Evolutionary conservation across 2,329 filamentous ascomycete species (phyloP), one percentile per base, ranked within the genome.

Genomic region (Tolypocladium nubicola): DNA sequence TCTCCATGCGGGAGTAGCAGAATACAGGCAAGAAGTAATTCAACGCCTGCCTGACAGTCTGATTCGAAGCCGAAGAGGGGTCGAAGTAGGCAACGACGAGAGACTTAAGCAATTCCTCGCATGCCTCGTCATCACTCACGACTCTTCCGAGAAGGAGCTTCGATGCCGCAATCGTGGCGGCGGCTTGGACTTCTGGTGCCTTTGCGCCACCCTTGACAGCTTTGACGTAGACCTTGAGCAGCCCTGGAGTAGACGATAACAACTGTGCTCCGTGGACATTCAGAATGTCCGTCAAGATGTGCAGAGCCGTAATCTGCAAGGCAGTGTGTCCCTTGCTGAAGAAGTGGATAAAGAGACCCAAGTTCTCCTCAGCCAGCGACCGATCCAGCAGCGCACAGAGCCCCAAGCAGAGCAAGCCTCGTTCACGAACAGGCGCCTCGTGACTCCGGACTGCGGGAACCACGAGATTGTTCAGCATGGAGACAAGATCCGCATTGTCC

Each of bases 391-490:
- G 80, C 63, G 92, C 92, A 70, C 91, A 97, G 11, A 99, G 79
- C 4, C 94, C 94, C 11, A 99, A 76, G 66, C 93, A 97, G 23
- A 95, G 79, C 14, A 99, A 78, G 21, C 94, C 94, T 57, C 90
- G 84, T 73, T 99, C 94, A 60, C 94, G 85, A 50, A 99, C 91
- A 1, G 92, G 90, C 6, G 90, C 89, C 68, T 97, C 92, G 64
- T 96, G 90, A 67, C 89, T 94, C 62, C 93, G 86, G 19, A 99
- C 93, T 35, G 94, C 94, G 8, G 94, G 94, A 2, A 99, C 91
- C 49, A 99, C 90, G 10, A 99, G 81, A 63, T 94, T 97, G 76
- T 99, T 97, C 54, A 99, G 79, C 88, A 97, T 97, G n/a, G 89
- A 89, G 4, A 96, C 90, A n/a, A 97, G 76, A 67, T 96, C 88